A percentile compares a stretch with the other conserved stretches of the same genome.
These are phyloP conservation scores for Rhododendron williamsianum DNA, from an alignment of 148 eudicot species.

Conservation along the genomic window DNA sequence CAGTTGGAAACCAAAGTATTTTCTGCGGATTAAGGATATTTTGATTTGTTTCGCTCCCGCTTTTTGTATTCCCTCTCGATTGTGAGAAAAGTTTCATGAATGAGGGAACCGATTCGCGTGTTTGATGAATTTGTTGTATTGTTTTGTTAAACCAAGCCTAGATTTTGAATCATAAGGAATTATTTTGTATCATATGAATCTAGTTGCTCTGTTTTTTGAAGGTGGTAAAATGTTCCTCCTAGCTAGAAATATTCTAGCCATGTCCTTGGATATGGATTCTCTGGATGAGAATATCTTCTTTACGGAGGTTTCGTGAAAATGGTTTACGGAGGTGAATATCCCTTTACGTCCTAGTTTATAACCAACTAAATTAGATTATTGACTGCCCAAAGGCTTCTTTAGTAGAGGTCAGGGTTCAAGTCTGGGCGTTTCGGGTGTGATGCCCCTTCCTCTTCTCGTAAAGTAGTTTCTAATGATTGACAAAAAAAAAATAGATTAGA, in stretches of 20 bases:
- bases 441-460: no score
- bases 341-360: no score
- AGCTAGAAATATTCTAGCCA: neutral
- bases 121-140: neutral
- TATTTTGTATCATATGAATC: neutral
- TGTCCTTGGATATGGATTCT: neutral
- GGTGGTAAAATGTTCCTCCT: neutral
- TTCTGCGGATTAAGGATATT: conserved; percentile 30
- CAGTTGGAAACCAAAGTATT: conserved; percentile 72
- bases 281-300: no score
- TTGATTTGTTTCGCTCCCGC: neutral
- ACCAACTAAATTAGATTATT: no score
- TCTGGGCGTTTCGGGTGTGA: no score
- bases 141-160: neutral
- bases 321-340: no score
- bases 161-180: neutral
- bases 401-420: no score
- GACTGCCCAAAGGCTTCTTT: no score
- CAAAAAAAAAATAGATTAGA: no score
- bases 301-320: no score
- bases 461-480: no score
- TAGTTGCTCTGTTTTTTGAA: neutral
- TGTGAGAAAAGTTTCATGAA: neutral
- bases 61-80: neutral
- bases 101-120: neutral